phyloP scores from a whole-genome alignment of 192 early-diverging fungal species.

The Coemansia sp. region DNA sequence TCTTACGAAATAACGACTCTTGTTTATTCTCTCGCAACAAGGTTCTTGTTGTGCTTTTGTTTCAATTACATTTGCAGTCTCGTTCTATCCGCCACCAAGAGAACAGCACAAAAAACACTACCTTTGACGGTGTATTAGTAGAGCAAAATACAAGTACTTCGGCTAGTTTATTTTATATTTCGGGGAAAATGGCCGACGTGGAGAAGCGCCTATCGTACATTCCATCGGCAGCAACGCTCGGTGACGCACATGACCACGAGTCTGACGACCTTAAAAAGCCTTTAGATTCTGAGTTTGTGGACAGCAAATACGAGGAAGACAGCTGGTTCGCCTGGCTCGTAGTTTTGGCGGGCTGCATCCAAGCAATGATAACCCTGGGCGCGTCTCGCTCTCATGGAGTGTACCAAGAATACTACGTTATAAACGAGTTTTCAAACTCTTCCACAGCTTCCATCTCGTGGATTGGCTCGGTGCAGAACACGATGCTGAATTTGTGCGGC shows the following conservation, averaged over 20 bases:
- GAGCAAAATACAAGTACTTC: not conserved
- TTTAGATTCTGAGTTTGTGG: constrained; percentile 4
- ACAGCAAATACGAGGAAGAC: constrained; percentile 18
- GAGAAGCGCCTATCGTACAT: not conserved
- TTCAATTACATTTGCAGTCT: not conserved
- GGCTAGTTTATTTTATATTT: too few relatives aligned
- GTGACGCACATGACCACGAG: too few relatives aligned
- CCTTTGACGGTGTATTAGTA: not conserved
- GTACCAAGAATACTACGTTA: constrained; percentile 47
- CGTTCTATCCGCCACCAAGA: not conserved
- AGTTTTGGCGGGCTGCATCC: constrained; percentile 37
- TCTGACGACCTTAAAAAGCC: not conserved
- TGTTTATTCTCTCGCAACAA: not conserved
- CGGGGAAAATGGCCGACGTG: not conserved
- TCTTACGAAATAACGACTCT: not conserved
- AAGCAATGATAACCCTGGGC: constrained; percentile 45
- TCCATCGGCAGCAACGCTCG: not conserved
- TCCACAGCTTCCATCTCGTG: constrained; percentile 35
- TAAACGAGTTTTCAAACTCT: constrained; percentile 23
- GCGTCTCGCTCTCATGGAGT: constrained; percentile 47
- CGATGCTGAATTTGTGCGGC: constrained; percentile 41
- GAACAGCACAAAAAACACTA: not conserved
- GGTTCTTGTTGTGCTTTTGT: not conserved
- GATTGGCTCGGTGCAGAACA: constrained; percentile 52
- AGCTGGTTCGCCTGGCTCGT: constrained; percentile 40